A percentile compares a stretch with the other conserved stretches of the same genome.
phyloP scores from a whole-genome alignment of 2,329 filamentous ascomycete genomes.

The Phialocephala subalpina region DNA sequence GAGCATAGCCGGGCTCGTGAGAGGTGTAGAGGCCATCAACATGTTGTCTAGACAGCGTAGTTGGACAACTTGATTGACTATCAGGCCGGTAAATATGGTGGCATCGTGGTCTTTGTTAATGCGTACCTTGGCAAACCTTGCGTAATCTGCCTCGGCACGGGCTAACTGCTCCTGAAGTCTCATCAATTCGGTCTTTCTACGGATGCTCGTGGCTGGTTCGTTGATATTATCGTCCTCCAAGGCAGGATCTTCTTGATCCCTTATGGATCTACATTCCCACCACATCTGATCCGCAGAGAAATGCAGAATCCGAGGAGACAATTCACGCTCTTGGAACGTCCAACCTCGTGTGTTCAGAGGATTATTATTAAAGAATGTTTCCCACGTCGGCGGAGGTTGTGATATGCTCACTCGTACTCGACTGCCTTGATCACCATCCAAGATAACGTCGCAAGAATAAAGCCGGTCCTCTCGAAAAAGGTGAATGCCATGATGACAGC shows the following conservation, averaged over 20 bases:
- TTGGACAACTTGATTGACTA: slow-evolving; percentile 7
- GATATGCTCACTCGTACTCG: neutral
- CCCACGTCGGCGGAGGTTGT: neutral
- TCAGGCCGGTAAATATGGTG: too few relatives aligned
- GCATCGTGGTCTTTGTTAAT: too few relatives aligned
- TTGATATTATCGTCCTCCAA: too few relatives aligned
- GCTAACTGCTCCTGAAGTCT: too few relatives aligned
- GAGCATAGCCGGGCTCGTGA: neutral
- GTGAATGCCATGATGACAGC: neutral
- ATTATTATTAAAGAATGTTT: neutral
- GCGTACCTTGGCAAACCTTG: too few relatives aligned
- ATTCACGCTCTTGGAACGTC: neutral
- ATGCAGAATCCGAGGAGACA: slow-evolving; percentile 1
- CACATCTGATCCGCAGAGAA: neutral
- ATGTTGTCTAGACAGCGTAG: slow-evolving; percentile 12
- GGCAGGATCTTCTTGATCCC: neutral
- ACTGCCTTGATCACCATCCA: neutral
- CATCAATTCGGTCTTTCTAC: too few relatives aligned
- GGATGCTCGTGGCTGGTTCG: too few relatives aligned
- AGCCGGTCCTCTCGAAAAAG: neutral
- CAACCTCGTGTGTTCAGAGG: neutral
- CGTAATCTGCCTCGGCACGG: too few relatives aligned
- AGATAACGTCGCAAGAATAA: neutral
- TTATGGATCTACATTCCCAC: neutral
- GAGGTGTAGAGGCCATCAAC: neutral